Evolutionary conservation across 257 asterid species (phyloP), one percentile per base, ranked within the genome.

Genomic region (Plantago elongata): DNA sequence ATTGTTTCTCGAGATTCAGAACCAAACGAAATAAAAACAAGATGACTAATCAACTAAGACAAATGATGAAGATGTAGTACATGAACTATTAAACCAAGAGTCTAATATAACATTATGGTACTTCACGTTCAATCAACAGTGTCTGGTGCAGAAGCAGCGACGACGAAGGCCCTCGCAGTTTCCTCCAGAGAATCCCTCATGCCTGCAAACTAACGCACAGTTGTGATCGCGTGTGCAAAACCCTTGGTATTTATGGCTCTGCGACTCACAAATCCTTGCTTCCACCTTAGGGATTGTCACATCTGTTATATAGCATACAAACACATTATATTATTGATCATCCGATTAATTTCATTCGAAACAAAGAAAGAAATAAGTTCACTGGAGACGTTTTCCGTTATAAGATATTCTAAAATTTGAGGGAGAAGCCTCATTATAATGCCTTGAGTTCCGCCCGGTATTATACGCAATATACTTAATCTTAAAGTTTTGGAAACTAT

Each of bases 161-260:
- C 45, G 78, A 8, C 69, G 80, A 27, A 72, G 38, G 1, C 83
- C 79, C 11, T 16, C 14, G 74, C 88, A 81, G 7, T 13, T n/a
- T 1, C 88, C 84, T 4, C 84, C 82, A 9, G 83, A 54, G 63
- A 78, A 79, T 2, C 84, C 82, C 60, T 81, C 88, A 4, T 78
- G 67, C 49, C 79, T 54, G 72, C 88, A 81, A 30, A 81, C 81
- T 12, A 76, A n/a, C 10, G 83, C 88, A 65, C 84, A 81, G 37
- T 76, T 78, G 61, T 78, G 82, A 47, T 66, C 45, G 13, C 42
- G 57, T 0, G 17, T 0, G 38, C 88, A 81, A 44, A 65, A 13
- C 9, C 84, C 88, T 51, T 27, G 67, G 57, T 37, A 81, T 9
- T 63, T 65, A 40, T 74, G 84, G 72, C 84, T 81, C 72, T 64